Base-by-base conservation (phyloP, 176 grass and related monocot species). In the Dendrocalamus sinicus region DNA sequence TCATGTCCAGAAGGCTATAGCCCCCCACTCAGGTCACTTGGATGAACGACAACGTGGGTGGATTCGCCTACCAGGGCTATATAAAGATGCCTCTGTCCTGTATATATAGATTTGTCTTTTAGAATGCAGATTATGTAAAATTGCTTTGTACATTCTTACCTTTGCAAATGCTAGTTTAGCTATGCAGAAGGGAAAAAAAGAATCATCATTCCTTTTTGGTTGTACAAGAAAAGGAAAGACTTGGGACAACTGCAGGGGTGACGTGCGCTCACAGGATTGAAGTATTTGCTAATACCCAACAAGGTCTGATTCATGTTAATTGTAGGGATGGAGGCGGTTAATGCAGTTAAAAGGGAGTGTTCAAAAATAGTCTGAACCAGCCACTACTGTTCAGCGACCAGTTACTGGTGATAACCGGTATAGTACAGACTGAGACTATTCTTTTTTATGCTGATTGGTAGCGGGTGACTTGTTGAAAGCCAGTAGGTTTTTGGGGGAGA, bases 111-210 rank as follows among this genome's bases (percentile, higher is more conserved):
- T 75, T 81, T 41, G 11, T 84, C 40, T 59, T 77, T 57, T 81
- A 45, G 72, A 72, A 73, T 81, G 46, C 88, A 82, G 88, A 85
- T 88, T 88, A 68, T 86, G 86, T 90, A 90, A 89, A 89, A 70
- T 90, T 86, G 41, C 83, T 81, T 26, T 93, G 91, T 93, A 88
- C 77, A 93, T 90, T 86, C 88, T 85, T 88, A 85, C 62, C 68
- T 63, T 83, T 79, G 64, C 78, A 65, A 58, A 85, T 86, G 74
- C 65, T 83, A 88, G 86, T 72, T 84, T 88, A 91, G 89, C 44
- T 88, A 75, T 84, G 80, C 75, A 60, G 76, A 78, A 73, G 72
- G 35, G 72, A 4, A 80, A 26, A 79, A 77, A 76, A 82, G 9
- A 52, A 55, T 75, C 28, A 71, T 35, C 64, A 64, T 47, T 76